phyloP scores from a whole-genome alignment of 805 yeast genomes.

The Yueomyces sinensis region DNA sequence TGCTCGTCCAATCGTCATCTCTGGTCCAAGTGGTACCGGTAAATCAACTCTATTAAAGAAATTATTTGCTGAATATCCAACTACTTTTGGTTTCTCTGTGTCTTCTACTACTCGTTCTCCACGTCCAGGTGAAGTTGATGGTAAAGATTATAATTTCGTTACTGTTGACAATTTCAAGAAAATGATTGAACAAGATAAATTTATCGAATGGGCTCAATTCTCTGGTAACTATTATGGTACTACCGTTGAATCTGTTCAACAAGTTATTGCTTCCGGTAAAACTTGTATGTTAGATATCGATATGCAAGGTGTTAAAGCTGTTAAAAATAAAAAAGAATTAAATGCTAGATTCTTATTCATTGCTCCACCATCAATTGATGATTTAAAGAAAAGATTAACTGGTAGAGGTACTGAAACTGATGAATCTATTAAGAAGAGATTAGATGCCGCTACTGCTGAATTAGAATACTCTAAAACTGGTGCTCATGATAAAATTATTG shows the following conservation, averaged over 20 bases:
- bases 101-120: conserved; percentile 83
- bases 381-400: conserved; percentile 56
- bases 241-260: conserved; percentile 68
- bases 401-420: conserved; percentile 93
- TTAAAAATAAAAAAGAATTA: conserved; percentile 58
- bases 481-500: conserved; percentile 79
- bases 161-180: conserved; percentile 68
- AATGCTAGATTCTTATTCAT: conserved; percentile 78
- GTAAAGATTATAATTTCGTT: conserved; percentile 79
- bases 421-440: conserved; percentile 73
- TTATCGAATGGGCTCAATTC: conserved; percentile 96
- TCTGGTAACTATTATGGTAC: conserved; percentile 98
- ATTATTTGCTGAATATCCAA: conserved; percentile 82
- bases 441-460: conserved; percentile 79
- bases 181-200: conserved; percentile 59
- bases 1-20: conserved; percentile 83
- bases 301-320: conserved; percentile 97
- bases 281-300: conserved; percentile 92
- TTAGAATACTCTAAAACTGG: conserved; percentile 81
- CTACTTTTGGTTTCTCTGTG: conserved; percentile 83
- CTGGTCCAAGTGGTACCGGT: conserved; percentile 96
- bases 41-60: conserved; percentile 87
- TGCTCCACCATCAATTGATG: conserved; percentile 86
- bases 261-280: conserved; percentile 40
- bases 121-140: conserved; percentile 81